These are phyloP conservation scores for Dictyostelium citrinum DNA, from an alignment of 78 protist genomes.

Conservation along the genomic window DNA sequence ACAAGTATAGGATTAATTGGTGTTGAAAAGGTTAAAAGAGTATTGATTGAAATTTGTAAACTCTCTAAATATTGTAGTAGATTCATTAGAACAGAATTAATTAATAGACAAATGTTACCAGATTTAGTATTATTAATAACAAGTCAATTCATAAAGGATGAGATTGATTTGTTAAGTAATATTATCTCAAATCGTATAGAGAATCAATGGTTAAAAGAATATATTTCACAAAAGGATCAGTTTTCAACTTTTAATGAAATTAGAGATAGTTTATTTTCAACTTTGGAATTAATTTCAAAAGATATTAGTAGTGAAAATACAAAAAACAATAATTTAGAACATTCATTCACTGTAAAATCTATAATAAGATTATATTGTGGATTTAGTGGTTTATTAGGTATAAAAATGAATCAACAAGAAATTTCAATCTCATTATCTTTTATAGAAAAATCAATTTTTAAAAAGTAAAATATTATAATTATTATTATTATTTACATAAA, in stretches of 20 bases:
- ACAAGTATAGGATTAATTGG: constrained; percentile 4
- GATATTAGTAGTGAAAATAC: neutral
- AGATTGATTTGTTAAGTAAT: constrained; percentile 17
- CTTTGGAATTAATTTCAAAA: neutral
- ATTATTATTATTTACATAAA: too few species aligned
- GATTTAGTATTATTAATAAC: constrained; percentile 40
- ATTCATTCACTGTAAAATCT: constrained; percentile 2
- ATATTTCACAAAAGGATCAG: neutral
- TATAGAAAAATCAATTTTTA: neutral
- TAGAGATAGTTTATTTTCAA: constrained; percentile 14
- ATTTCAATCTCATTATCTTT: constrained; percentile 3
- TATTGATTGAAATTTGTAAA: constrained; percentile 24
- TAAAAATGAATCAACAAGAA: constrained; percentile 36
- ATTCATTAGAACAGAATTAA: constrained; percentile 1
- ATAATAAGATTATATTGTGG: constrained; percentile 66
- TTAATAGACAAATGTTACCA: constrained; percentile 5
- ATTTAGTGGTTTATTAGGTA: constrained; percentile 40
- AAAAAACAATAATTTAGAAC: neutral
- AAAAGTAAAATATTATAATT: too few species aligned
- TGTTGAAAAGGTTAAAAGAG: neutral
- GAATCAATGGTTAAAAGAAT: constrained; percentile 55
- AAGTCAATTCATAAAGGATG: constrained; percentile 11
- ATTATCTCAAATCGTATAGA: constrained; percentile 37
- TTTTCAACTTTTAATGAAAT: constrained; percentile 22
- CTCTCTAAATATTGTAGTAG: constrained; percentile 13